These are phyloP conservation scores for Cardamine chenopodiifolia DNA, from an alignment of 345 rosid species.

Conservation along the genomic window DNA sequence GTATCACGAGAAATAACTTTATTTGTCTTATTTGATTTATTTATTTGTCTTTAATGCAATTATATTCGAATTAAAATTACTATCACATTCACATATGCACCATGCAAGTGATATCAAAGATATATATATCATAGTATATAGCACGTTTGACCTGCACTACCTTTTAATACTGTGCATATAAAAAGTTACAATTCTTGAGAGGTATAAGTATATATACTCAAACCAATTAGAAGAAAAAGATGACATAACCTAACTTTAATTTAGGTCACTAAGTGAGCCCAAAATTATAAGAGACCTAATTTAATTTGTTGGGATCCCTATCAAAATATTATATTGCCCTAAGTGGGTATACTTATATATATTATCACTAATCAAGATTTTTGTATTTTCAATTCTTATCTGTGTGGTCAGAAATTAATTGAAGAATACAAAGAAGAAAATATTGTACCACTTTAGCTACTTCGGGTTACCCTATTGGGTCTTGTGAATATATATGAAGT, in stretches of 20 bases:
- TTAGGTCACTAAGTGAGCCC: slow-evolving; percentile 42
- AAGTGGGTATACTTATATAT: slow-evolving; percentile 40
- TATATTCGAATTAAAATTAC: slow-evolving; percentile 9
- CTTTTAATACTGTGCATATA: slow-evolving; percentile 3
- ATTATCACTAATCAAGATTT: slow-evolving; percentile 30
- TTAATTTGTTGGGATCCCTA: slow-evolving; percentile 27
- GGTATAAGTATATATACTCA: not conserved
- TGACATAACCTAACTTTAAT: slow-evolving; percentile 42
- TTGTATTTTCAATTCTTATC: not conserved
- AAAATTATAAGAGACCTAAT: slow-evolving; percentile 41
- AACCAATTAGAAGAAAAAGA: slow-evolving; percentile 33
- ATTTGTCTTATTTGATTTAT: not conserved
- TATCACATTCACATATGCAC: slow-evolving; percentile 35
- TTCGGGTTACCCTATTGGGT: slow-evolving; percentile 35
- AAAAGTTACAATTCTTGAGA: slow-evolving; percentile 21
- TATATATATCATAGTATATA: slow-evolving; percentile 22
- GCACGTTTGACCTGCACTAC: slow-evolving; percentile 35
- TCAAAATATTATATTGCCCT: slow-evolving; percentile 36
- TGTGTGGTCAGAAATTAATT: slow-evolving; percentile 27
- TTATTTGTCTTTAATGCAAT: not conserved
- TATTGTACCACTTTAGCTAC: slow-evolving; percentile 4
- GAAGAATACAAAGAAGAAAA: slow-evolving; percentile 16
- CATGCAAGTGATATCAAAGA: slow-evolving; percentile 23
- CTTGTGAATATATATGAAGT: slow-evolving; percentile 26
- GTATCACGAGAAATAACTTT: not conserved